These are phyloP conservation scores for Monosporascus sp. DNA, from an alignment of 2,329 filamentous ascomycete species.

Conservation along the genomic window DNA sequence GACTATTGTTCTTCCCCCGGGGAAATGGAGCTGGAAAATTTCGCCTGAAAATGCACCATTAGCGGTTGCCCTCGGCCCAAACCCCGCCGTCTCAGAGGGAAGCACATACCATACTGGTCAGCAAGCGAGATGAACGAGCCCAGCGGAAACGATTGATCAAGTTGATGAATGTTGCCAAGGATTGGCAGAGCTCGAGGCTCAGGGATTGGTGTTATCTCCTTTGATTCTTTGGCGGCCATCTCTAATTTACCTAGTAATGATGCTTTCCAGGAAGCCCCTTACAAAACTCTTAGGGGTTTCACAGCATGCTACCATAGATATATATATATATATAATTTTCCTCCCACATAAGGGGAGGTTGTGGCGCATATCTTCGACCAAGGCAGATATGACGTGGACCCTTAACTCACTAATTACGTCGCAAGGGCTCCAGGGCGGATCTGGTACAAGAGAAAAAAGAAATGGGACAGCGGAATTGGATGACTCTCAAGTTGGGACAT, in stretches of 20 bases:
- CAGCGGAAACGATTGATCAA: conserved; percentile 54
- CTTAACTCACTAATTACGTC: too few species aligned
- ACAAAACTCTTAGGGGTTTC: too few species aligned
- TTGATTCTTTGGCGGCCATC: conserved; percentile 7
- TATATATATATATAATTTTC: too few species aligned
- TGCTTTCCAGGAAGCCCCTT: too few species aligned
- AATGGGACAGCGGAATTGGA: too few species aligned
- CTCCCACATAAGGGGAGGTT: too few species aligned
- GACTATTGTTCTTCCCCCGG: conserved; percentile 41
- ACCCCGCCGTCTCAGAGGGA: background rate
- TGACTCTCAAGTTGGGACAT: too few species aligned
- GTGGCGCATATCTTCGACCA: too few species aligned
- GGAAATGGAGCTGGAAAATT: conserved; percentile 54
- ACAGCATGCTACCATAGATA: too few species aligned
- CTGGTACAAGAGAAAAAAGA: too few species aligned
- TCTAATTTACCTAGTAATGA: conserved; percentile 1
- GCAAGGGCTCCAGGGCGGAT: too few species aligned
- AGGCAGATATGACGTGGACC: too few species aligned
- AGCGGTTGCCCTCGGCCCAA: conserved; percentile 9
- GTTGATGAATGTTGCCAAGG: conserved; percentile 60
- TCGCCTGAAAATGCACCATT: conserved; percentile 37
- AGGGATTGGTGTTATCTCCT: conserved; percentile 47
- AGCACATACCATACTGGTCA: conserved; percentile 56
- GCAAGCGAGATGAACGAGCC: conserved; percentile 52
- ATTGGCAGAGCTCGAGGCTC: conserved; percentile 60